Evolutionary conservation across 495 filamentous ascomycete species (phyloP), one percentile per base, ranked within the genome.

Genomic region (Penicillium odoratum): DNA sequence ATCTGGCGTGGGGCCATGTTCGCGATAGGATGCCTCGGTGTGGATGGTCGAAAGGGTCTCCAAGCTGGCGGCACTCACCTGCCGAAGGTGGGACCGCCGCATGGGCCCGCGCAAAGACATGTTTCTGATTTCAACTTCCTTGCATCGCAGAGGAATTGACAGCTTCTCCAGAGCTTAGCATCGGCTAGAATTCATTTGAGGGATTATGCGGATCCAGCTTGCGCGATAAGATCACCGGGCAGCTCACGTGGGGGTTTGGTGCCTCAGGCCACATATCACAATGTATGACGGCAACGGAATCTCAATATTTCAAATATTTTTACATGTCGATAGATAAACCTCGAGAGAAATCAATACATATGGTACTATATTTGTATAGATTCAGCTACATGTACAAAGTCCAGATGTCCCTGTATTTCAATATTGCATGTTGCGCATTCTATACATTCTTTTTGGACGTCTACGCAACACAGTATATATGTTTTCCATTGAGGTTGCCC

Each of bases 11-110:
- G 68, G 69, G 34, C 65, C 65, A 38, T 64, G 59, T 26, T 73
- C 72, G 48, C 66, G 66, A 18, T 65, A 68, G 26, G 70, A 64
- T 30, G 68, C 53, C 51, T 71, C 73, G 5, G 74, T 73, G 51
- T 68, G 64, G 55, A 64, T 51, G 57, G 69, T 72, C 50, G 73
- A 73, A 53, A 74, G 55, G 30, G 70, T 71, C 33, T 77, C 76
- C 61, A 79, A 55, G 58, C 76, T 79, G 34, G 76, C 76, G 48
- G 76, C 75, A 57, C 76, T 79, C 58, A 79, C 76, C 63, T 78
- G 75, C 56, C 75, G 66, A 50, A 79, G 65, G 59, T 79, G 76
- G 47, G 76, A 79, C 62, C 69, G 75, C 66, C 72, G 72, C 60
- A 76, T 72, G 48, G 75, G 74, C 57, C 74, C 76, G 44, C 74